Conservation (phyloP, 1,139 yeast genomes). For the Geotrichum fermentans region DNA sequence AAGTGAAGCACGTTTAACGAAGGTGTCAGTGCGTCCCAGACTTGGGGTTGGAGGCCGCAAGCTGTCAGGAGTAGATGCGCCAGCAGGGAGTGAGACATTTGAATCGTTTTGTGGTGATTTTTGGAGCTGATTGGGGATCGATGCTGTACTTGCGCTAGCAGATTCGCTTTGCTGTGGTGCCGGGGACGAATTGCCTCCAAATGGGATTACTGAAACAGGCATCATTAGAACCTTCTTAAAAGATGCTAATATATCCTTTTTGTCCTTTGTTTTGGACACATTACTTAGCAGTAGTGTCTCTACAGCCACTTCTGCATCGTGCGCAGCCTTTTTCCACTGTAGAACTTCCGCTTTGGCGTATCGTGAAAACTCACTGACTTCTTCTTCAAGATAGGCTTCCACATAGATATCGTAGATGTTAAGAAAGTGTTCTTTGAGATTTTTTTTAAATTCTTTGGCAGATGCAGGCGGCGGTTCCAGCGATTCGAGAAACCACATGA, state of each 20-base stretch:
- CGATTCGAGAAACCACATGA: constrained; percentile 21
- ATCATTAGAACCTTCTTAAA: constrained; percentile 44
- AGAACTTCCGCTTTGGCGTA: constrained; percentile 34
- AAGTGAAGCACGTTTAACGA: neutral
- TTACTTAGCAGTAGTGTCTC: constrained; percentile 44
- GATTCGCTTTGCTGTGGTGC: neutral
- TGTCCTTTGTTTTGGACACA: constrained; percentile 41
- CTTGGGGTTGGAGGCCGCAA: constrained; percentile 8
- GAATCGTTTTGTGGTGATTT: constrained; percentile 2
- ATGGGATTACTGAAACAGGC: constrained; percentile 35
- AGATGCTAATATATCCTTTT: constrained; percentile 50
- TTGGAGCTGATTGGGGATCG: constrained; percentile 4
- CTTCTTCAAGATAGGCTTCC: constrained; percentile 16
- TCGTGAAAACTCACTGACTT: constrained; percentile 14
- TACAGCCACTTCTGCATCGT: constrained; percentile 38
- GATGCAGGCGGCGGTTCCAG: constrained; percentile 13
- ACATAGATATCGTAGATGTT: constrained; percentile 16
- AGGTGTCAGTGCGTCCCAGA: neutral
- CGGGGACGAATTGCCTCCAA: constrained; percentile 6
- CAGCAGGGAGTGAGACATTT: constrained; percentile 2
- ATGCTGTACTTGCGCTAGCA: constrained; percentile 3
- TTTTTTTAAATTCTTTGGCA: constrained; percentile 10
- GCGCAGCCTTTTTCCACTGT: constrained; percentile 37
- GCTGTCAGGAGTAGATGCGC: neutral
- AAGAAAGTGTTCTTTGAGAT: constrained; percentile 14